Percentiles rank a stretch among this genome's conserved stretches.
Evolutionary conservation across 2,329 filamentous ascomycete species (phyloP).

Genomic region (Cladosporium austrohemisphaericum): DNA sequence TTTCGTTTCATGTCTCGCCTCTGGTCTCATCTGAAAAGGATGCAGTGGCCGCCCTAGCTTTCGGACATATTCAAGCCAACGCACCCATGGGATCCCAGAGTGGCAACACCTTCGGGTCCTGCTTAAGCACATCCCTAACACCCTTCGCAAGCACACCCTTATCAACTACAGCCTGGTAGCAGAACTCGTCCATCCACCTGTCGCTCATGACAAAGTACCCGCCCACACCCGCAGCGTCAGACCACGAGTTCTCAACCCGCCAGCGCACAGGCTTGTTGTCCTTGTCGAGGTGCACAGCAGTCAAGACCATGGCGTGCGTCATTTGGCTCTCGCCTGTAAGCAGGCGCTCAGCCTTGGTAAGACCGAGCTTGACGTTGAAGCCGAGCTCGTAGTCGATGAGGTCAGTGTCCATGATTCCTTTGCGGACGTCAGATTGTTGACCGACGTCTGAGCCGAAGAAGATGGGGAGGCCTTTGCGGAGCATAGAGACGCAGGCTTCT

Average conservation of each 20-base stretch:
- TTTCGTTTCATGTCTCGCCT: no score
- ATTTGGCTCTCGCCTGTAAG: constrained; percentile 72
- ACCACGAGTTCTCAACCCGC: constrained; percentile 88
- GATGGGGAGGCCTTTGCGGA: constrained; percentile 71
- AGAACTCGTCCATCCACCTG: constrained; percentile 61
- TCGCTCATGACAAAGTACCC: constrained; percentile 92
- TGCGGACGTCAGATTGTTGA: constrained; percentile 65
- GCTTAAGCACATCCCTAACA: constrained; percentile 65
- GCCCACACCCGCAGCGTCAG: constrained; percentile 61
- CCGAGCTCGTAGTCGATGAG: constrained; percentile 77
- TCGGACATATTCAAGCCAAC: constrained; percentile 29
- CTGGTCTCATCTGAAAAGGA: no score
- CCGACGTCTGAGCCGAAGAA: constrained; percentile 90
- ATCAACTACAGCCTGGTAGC: constrained; percentile 83
- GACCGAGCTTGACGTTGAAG: constrained; percentile 70
- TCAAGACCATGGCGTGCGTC: constrained; percentile 92
- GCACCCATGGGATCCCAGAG: constrained; percentile 43
- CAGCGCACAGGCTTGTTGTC: constrained; percentile 67
- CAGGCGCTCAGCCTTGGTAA: constrained; percentile 73
- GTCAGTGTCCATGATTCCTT: constrained; percentile 75
- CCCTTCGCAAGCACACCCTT: constrained; percentile 57
- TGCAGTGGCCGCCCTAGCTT: no score
- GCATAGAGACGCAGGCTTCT: constrained; percentile 68
- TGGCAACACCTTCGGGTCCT: constrained; percentile 67
- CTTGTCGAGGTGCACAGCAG: constrained; percentile 73